phyloP scores from a whole-genome alignment of 768 basidiomycete genomes.

The Cyathus striatus region DNA sequence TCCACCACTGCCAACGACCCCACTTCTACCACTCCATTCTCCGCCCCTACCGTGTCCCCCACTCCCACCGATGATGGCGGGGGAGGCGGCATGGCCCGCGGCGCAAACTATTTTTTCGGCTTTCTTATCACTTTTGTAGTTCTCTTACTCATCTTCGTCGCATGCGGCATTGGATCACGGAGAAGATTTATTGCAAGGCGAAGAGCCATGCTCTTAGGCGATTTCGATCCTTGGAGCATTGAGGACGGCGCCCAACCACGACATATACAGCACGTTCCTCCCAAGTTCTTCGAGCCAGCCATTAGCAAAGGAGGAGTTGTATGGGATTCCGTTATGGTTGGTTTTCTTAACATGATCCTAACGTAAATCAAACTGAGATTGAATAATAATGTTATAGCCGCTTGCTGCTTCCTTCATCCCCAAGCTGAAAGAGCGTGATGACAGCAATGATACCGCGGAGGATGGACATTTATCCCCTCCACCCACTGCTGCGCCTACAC shows the following conservation, averaged over 20 bases:
- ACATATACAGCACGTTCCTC: too few species aligned
- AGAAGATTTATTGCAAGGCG: slow-evolving; percentile 27
- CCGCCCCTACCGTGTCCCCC: too few species aligned
- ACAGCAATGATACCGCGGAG: too few species aligned
- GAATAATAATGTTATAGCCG: too few species aligned
- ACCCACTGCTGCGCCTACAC: background rate
- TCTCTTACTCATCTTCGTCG: slow-evolving; percentile 45
- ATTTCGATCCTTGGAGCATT: slow-evolving; percentile 14
- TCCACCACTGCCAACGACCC: too few species aligned
- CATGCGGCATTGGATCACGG: slow-evolving; percentile 44
- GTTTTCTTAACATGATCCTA: too few species aligned
- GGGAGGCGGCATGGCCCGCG: slow-evolving; percentile 13
- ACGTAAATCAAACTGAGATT: too few species aligned
- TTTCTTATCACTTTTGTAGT: slow-evolving; percentile 46
- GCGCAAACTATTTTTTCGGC: slow-evolving; percentile 46
- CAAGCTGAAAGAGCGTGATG: slow-evolving; percentile 1
- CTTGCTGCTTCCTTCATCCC: slow-evolving; percentile 14
- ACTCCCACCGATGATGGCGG: background rate
- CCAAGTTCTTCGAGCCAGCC: slow-evolving; percentile 9
- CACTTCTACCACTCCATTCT: too few species aligned
- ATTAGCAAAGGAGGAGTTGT: slow-evolving; percentile 2
- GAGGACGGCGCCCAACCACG: too few species aligned
- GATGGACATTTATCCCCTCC: background rate
- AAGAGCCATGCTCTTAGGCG: slow-evolving; percentile 10
- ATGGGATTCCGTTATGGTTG: slow-evolving; percentile 17